These are phyloP conservation scores for Rhytidiadelphus loreus DNA, from an alignment of 225 moss, liverwort and hornwort genomes.

Conservation along the genomic window DNA sequence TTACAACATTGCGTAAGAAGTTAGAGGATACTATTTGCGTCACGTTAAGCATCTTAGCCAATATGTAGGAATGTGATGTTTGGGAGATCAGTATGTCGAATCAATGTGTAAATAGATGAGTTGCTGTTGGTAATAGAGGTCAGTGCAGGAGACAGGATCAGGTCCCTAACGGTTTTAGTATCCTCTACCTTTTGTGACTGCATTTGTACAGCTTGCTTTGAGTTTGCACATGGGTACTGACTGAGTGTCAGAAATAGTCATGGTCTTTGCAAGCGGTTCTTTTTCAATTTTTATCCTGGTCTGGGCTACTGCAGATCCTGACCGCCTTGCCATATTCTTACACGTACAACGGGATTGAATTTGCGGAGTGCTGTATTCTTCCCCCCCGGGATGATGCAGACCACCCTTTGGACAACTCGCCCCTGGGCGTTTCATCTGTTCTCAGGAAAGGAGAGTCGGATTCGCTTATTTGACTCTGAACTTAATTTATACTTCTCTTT, in stretches of 20 bases:
- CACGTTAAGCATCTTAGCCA: background rate
- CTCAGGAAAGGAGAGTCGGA: slow-evolving; percentile 60
- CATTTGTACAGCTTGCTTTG: background rate
- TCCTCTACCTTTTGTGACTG: background rate
- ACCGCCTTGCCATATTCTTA: slow-evolving; percentile 84
- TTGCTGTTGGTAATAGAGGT: background rate
- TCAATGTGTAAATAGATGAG: background rate
- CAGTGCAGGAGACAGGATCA: background rate
- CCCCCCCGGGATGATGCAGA: slow-evolving; percentile 50
- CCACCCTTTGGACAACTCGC: slow-evolving; percentile 28
- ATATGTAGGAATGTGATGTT: background rate
- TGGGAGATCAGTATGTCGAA: background rate
- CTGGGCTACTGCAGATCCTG: slow-evolving; percentile 32
- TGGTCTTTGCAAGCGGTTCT: background rate
- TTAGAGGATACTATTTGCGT: background rate
- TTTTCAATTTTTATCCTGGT: background rate
- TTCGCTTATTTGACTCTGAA: slow-evolving; percentile 53
- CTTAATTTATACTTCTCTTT: background rate
- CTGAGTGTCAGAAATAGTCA: background rate
- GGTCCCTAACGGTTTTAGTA: background rate
- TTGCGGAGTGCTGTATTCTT: slow-evolving; percentile 74
- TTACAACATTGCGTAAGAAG: background rate
- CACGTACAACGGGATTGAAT: slow-evolving; percentile 51
- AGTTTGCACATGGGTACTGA: background rate
- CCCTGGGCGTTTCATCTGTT: slow-evolving; percentile 65